Base-by-base conservation (phyloP, 2,329 filamentous ascomycete genomes). In the Botryotinia narcissicola region DNA sequence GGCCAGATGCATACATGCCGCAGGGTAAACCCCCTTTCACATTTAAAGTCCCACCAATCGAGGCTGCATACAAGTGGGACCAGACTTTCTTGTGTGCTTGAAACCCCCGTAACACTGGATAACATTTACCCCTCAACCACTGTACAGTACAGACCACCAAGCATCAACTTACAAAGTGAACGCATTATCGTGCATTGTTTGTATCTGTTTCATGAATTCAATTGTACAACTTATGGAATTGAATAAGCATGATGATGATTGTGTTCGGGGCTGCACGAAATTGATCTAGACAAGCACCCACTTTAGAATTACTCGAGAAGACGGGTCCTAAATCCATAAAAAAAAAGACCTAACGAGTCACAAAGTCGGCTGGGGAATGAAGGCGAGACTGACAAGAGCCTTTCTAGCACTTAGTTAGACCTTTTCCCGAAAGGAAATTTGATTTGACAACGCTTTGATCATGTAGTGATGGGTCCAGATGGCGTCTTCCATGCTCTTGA, bases 381-480 rank as follows among this genome's bases (percentile, higher is more conserved):
- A 57, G 48, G 18, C 25, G 16, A 48, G 62, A 62, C 60, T 25
- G 32, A 25, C 20, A 25, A 42, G 48, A 40, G 66, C 25, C 35
- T 29, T 29, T 51, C 54, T 51, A 37, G 16, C 37, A 22, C 8
- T 57, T 54, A 68, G 46, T 54, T n/a, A 51, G 51, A 70, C 40
- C 54, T 61, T 32, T 32, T 67, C 37, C 70, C 46, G 70, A 54
- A 51, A 22, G 61, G 46, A 72, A 67, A 72, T 42, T 67, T 51
- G 46, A 46, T 59, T 71, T 48, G 32, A 61, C 29, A 51, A 22
- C 37, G 59, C 69, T 46, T 64, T 64, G 69, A 51, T 70, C 68
- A 67, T 67, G 22, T 37, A 54, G 57, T 37, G 69, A 71, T 63
- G 57, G 69, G 57, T 64, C 69, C 57, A 71, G 69, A 71, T 71